These are phyloP conservation scores for Somion occarium DNA, from an alignment of 1,284 basidiomycete genomes.

Conservation along the genomic window DNA sequence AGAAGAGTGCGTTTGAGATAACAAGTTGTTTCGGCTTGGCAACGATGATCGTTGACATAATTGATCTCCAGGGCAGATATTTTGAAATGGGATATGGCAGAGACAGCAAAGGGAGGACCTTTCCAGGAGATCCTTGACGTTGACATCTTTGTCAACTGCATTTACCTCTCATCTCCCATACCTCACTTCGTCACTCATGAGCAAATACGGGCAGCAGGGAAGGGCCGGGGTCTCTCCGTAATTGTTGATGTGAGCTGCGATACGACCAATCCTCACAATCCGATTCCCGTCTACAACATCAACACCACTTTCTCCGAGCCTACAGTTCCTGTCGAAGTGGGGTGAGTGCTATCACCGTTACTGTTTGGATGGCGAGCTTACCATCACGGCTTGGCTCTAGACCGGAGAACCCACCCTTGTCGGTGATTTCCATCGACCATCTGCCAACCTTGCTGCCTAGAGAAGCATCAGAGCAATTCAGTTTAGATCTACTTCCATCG, in stretches of 20 bases:
- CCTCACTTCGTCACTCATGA: conserved; percentile 84
- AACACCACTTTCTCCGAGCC: conserved; percentile 96
- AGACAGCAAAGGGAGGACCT: conserved; percentile 96
- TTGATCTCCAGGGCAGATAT: conserved; percentile 74
- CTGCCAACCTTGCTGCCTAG: conserved; percentile 93
- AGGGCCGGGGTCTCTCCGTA: conserved; percentile 67
- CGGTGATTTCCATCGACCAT: conserved; percentile 97
- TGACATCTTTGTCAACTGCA: conserved; percentile 99
- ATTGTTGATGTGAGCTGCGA: conserved; percentile 99
- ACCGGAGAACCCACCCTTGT: conserved; percentile 59
- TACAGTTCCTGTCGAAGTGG: conserved; percentile 83
- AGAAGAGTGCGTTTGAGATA: conserved; percentile 57
- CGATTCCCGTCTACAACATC: conserved; percentile 92
- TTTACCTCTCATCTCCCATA: conserved; percentile 90
- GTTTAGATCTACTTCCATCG: conserved; percentile 84
- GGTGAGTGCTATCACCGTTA: conserved; percentile 40
- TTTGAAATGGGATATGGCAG: conserved; percentile 95
- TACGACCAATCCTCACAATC: conserved; percentile 98
- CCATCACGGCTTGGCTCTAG: conserved; percentile 27
- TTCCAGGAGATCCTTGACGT: conserved; percentile 96
- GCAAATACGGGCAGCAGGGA: conserved; percentile 71
- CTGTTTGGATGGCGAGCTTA: background rate
- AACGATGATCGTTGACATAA: background rate
- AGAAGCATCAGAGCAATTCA: conserved; percentile 97
- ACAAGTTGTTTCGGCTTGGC: background rate